Percentiles rank a stretch among this genome's conserved stretches.
Conservation (phyloP, 257 asterid genomes). For the Gentiana straminea region DNA sequence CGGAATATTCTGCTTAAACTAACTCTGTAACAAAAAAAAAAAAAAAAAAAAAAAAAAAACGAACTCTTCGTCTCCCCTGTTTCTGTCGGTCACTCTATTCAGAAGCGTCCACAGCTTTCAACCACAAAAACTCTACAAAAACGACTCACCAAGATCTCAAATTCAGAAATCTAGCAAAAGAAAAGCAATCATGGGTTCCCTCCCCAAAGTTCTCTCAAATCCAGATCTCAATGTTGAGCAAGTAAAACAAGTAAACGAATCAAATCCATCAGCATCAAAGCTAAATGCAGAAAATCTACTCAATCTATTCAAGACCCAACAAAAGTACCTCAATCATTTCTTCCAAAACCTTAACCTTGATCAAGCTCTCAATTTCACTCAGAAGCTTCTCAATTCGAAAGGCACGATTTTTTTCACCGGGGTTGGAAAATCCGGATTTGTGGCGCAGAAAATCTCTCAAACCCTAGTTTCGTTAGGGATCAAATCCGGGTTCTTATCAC, state of each 20-base stretch:
- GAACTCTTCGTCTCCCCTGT: no score
- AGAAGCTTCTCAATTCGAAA: slow-evolving; percentile 47
- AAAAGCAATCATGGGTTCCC: slow-evolving; percentile 23
- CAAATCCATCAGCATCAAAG: background rate
- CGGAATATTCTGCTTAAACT: no score
- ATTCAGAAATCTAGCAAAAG: no score
- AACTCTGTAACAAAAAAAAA: no score
- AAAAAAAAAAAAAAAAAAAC: no score
- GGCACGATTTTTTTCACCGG: slow-evolving; percentile 88
- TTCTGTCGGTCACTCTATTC: no score
- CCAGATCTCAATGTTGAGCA: background rate
- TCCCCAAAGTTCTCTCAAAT: slow-evolving; percentile 9
- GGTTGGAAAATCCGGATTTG: slow-evolving; percentile 96
- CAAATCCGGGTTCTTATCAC: slow-evolving; percentile 67
- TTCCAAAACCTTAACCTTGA: slow-evolving; percentile 80
- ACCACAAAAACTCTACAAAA: no score
- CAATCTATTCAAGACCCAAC: slow-evolving; percentile 79
- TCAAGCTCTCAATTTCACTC: slow-evolving; percentile 73
- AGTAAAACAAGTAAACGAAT: background rate
- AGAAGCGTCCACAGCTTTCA: no score
- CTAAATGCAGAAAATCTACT: slow-evolving; percentile 48
- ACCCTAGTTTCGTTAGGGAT: slow-evolving; percentile 78
- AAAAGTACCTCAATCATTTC: slow-evolving; percentile 78
- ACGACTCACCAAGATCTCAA: no score
- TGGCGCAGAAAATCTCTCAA: slow-evolving; percentile 80